These are phyloP conservation scores for Hanseniaspora nectarophila DNA, from an alignment of 805 yeast genomes.

Conservation along the genomic window DNA sequence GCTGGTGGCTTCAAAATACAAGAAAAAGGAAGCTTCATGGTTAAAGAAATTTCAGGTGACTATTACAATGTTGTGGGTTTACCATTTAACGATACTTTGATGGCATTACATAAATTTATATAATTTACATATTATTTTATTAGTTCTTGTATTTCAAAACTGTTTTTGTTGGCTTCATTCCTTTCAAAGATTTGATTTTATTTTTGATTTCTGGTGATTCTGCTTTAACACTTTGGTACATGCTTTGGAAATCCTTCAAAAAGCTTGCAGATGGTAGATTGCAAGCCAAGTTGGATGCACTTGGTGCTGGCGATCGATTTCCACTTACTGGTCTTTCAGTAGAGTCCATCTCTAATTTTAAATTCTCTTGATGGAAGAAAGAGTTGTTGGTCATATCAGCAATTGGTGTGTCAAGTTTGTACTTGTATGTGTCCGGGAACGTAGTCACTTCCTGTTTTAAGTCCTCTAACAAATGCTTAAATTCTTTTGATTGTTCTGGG, in stretches of 20 bases:
- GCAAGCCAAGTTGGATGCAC: background rate
- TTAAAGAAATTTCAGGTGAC: constrained; percentile 62
- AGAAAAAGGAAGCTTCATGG: constrained; percentile 54
- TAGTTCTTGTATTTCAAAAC: background rate
- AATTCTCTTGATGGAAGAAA: background rate
- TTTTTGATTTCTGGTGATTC: background rate
- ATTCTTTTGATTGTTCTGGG: background rate
- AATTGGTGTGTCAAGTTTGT: background rate
- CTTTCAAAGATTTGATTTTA: background rate
- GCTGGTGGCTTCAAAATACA: constrained; percentile 93
- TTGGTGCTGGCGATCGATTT: background rate
- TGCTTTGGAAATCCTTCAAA: background rate
- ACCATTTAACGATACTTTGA: constrained; percentile 48
- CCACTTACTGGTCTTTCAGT: background rate
- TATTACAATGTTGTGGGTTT: constrained; percentile 78
- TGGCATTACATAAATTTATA: background rate
- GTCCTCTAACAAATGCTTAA: background rate
- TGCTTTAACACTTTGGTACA: background rate
- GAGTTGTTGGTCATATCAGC: too few species aligned
- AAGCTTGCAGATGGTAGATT: background rate
- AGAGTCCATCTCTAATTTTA: background rate
- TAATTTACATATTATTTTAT: background rate
- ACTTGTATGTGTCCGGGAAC: background rate
- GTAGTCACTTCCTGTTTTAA: background rate
- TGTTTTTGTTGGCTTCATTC: background rate